phyloP scores from a whole-genome alignment of 169 alveolate species.

The Plasmodium blacklocki region DNA sequence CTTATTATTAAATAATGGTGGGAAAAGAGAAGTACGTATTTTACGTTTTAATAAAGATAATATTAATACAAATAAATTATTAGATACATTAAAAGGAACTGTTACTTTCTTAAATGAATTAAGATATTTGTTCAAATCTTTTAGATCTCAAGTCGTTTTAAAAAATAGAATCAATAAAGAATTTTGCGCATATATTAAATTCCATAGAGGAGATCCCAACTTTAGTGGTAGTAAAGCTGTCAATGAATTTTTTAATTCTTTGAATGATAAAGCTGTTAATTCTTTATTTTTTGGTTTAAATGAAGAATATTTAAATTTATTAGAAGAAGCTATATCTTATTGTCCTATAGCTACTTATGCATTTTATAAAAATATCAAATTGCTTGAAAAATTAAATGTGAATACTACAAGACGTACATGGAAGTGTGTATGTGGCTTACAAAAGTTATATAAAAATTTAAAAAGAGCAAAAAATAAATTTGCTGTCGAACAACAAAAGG shows the following conservation, averaged over 20 bases:
- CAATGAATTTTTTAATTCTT: slow-evolving; percentile 72
- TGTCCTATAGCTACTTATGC: slow-evolving; percentile 69
- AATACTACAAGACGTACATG: slow-evolving; percentile 71
- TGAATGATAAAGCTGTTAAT: slow-evolving; percentile 59
- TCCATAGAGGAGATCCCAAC: slow-evolving; percentile 65
- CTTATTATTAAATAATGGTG: slow-evolving; percentile 31
- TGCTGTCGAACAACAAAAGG: slow-evolving; percentile 23
- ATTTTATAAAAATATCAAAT: slow-evolving; percentile 61
- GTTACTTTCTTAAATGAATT: slow-evolving; percentile 61
- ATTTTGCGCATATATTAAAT: slow-evolving; percentile 69
- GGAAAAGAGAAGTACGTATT: slow-evolving; percentile 47
- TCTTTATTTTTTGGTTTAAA: slow-evolving; percentile 51
- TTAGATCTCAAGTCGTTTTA: slow-evolving; percentile 63
- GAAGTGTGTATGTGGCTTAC: slow-evolving; percentile 57
- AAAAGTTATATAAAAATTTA: slow-evolving; percentile 54
- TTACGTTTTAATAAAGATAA: slow-evolving; percentile 64
- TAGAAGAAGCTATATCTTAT: slow-evolving; percentile 73
- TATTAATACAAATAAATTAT: slow-evolving; percentile 53
- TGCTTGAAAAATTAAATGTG: slow-evolving; percentile 45
- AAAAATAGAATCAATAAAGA: slow-evolving; percentile 55
- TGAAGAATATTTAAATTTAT: slow-evolving; percentile 51
- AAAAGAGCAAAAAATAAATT: slow-evolving; percentile 32
- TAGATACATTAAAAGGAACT: slow-evolving; percentile 69
- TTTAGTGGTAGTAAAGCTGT: slow-evolving; percentile 73
- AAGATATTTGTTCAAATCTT: slow-evolving; percentile 49